A percentile compares a stretch with the other conserved stretches of the same genome.
These are phyloP conservation scores for Kazachstania sp. DNA, from an alignment of 1,139 yeast species.

Conservation along the genomic window DNA sequence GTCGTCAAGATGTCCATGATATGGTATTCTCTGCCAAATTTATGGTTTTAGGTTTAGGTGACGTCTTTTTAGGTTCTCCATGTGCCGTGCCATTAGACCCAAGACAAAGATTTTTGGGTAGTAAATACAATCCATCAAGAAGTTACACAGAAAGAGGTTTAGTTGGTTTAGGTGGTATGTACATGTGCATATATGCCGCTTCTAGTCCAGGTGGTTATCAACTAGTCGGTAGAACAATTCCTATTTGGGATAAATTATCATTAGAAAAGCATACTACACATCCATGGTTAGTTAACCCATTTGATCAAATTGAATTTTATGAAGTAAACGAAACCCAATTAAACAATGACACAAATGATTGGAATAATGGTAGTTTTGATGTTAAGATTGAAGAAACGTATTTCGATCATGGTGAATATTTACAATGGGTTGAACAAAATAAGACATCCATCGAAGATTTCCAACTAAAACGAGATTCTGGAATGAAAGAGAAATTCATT, in stretches of 20 bases:
- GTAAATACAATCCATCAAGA: conserved; percentile 94
- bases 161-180: conserved; percentile 97
- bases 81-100: conserved; percentile 98
- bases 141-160: conserved; percentile 94
- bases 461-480: conserved; percentile 62
- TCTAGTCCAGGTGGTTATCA: conserved; percentile 99
- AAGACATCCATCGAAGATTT: conserved; percentile 63
- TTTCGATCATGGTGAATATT: conserved; percentile 74
- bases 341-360: conserved; percentile 61
- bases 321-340: conserved; percentile 82
- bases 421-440: conserved; percentile 70
- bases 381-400: conserved; percentile 69
- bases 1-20: conserved; percentile 66
- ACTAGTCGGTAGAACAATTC: conserved; percentile 90
- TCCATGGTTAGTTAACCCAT: conserved; percentile 88
- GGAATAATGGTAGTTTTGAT: conserved; percentile 69
- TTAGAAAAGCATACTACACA: conserved; percentile 66
- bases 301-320: conserved; percentile 90
- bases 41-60: conserved; percentile 91
- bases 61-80: conserved; percentile 95
- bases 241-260: conserved; percentile 92
- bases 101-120: conserved; percentile 82
- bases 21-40: conserved; percentile 83
- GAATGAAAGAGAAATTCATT: conserved; percentile 76
- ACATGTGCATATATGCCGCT: conserved; percentile 97